A percentile compares a stretch with the other conserved stretches of the same genome.
Conservation (phyloP, 352 stramenopile species). For the Phytopythium boreale region DNA sequence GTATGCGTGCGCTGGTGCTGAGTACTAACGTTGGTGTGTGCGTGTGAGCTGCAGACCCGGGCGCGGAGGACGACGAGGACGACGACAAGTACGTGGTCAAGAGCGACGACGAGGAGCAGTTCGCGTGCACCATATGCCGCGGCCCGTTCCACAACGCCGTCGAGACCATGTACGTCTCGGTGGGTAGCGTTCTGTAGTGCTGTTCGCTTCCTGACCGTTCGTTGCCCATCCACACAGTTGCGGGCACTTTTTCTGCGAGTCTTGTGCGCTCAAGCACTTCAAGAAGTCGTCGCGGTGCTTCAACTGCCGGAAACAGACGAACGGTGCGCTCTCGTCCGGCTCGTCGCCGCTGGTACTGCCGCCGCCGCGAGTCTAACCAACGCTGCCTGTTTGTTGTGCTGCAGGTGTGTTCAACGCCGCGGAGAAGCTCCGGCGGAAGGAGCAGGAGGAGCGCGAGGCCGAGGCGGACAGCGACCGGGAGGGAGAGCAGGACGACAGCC, state of each 20-base stretch:
- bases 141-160: conserved; percentile 92
- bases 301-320: conserved; percentile 94
- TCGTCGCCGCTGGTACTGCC: not conserved
- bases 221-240: conserved; percentile 44
- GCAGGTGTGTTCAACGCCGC: conserved; percentile 87
- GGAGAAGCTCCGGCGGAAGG: conserved; percentile 66
- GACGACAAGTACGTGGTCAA: conserved; percentile 63
- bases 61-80: conserved; percentile 57
- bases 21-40: not conserved
- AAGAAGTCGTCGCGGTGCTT: conserved; percentile 87
- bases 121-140: conserved; percentile 96
- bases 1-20: not conserved
- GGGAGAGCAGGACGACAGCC: not conserved
- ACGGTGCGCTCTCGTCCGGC: conserved; percentile 33
- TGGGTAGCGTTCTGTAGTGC: not conserved
- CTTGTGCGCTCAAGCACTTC: conserved; percentile 88
- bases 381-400: not conserved
- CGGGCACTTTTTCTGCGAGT: conserved; percentile 96
- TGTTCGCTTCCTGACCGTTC: not conserved
- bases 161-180: conserved; percentile 78
- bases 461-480: conserved; percentile 9
- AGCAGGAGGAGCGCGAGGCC: conserved; percentile 28
- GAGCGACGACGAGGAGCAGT: conserved; percentile 77
- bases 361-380: not conserved
- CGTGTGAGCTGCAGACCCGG: conserved; percentile 15